phyloP scores from a whole-genome alignment of 2,329 filamentous ascomycete species.

The Paraphoma sp. region DNA sequence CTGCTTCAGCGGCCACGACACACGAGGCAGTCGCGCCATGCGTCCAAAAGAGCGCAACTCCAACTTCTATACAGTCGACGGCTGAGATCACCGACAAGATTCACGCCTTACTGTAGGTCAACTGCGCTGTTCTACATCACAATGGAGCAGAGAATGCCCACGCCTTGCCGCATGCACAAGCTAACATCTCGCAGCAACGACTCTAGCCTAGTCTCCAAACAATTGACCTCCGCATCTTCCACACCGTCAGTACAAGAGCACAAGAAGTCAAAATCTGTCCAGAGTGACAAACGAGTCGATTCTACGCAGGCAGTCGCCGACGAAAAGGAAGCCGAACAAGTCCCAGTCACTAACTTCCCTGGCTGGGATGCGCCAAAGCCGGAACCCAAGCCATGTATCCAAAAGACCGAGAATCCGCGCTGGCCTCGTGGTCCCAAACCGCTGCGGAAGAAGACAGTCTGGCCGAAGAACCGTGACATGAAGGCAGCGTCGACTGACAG shows the following conservation, averaged over 20 bases:
- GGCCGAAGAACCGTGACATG: constrained; percentile 41
- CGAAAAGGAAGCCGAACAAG: background rate
- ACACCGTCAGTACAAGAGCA: too few relatives aligned
- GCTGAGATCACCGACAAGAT: background rate
- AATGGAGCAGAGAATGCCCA: background rate
- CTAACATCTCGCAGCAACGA: background rate
- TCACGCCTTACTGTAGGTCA: constrained; percentile 17
- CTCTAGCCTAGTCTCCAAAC: background rate
- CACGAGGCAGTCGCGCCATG: constrained; percentile 5
- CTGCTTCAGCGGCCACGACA: background rate
- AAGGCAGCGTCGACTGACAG: constrained; percentile 18
- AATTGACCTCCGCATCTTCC: background rate
- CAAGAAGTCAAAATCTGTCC: too few relatives aligned
- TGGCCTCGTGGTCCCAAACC: constrained; percentile 12
- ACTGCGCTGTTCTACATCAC: background rate
- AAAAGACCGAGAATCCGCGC: constrained; percentile 18
- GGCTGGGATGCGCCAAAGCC: constrained; percentile 16
- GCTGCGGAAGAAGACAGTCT: constrained; percentile 17
- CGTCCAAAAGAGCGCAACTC: constrained; percentile 3
- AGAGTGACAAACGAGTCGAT: background rate
- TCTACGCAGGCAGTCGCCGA: background rate
- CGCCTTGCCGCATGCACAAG: background rate
- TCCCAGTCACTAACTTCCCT: background rate
- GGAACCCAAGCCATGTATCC: background rate
- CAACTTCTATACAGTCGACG: constrained; percentile 13